Base-by-base conservation (phyloP, 2,329 filamentous ascomycete genomes). In the Xylariomycetidae sp. region DNA sequence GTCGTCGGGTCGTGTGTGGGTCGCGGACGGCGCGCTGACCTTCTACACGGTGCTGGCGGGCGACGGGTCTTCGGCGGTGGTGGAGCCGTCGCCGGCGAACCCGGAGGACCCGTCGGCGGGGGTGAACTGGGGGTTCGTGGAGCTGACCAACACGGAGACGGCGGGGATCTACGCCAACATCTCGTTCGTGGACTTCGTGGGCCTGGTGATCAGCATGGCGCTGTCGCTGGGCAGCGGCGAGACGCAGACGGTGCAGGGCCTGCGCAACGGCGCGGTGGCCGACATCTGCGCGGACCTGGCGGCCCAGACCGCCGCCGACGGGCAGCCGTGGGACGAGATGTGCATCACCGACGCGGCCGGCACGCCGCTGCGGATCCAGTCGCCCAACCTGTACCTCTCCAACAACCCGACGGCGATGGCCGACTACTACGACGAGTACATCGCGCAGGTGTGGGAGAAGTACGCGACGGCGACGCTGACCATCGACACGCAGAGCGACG, bases 111-210 rank as follows among this genome's bases (percentile, higher is more conserved):
- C 67, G 4, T 68, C 60, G 18, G 52, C 61, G 0, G 56, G 49
- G 2, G 47, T 67, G 23, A 63, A 64, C 46, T 72, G 68, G 67
- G 68, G 67, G 1, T 72, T 72, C 34, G 57, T 69, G 13, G 69
- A 73, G 44, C 52, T 73, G 18, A 67, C 66, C 2, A 63, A 62
- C 44, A 65, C 54, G n/a, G 29, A 44, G 0, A 44, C 56, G 2
- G 57, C 58, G 0, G 48, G 54, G 6, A 46, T 72, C 17, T 70
- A 55, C 25, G 64, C 67, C 40, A 71, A 72, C 47, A 61, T 73
- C 34, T 67, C 60, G 29, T 71, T 66, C 35, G 69, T 73, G 19
- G 69, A 73, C 46, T 72, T 70, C 39, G 61, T 71, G 13, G 59
- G 69, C 4, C 56, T 75, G 12, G 56, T 66, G 1, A 61, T 76